Evolutionary conservation across 2,329 filamentous ascomycete species (phyloP).

Genomic region (Alternaria triticimaculans): DNA sequence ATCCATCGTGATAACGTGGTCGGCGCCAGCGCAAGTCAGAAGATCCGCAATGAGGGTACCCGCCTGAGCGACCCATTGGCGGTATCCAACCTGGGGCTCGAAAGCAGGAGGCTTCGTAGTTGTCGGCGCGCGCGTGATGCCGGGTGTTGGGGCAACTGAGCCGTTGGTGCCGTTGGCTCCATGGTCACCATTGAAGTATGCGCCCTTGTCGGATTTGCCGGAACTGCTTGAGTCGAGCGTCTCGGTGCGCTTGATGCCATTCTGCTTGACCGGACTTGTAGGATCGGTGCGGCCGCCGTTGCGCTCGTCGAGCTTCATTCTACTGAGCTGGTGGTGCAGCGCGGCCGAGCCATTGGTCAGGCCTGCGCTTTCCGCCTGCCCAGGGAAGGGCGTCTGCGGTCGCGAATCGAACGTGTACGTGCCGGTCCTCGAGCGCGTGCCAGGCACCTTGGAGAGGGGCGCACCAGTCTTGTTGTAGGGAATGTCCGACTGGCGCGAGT

Average conservation of each 20-base stretch:
- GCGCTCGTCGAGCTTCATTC: constrained; percentile 68
- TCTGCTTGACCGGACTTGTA: constrained; percentile 36
- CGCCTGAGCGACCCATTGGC: constrained; percentile 98
- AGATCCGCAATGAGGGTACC: constrained; percentile 94
- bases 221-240: constrained; percentile 42
- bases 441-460: constrained; percentile 74
- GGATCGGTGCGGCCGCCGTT: constrained; percentile 42
- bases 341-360: constrained; percentile 71
- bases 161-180: constrained; percentile 36
- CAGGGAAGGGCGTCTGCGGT: constrained; percentile 81
- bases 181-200: constrained; percentile 27
- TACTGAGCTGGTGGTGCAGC: constrained; percentile 76
- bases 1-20: constrained; percentile 98
- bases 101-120: constrained; percentile 64
- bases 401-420: constrained; percentile 88
- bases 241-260: constrained; percentile 39
- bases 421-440: constrained; percentile 53
- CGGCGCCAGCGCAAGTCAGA: constrained; percentile 91
- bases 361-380: constrained; percentile 69
- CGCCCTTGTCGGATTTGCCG: constrained; percentile 32
- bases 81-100: constrained; percentile 89
- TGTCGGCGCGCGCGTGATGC: constrained; percentile 29
- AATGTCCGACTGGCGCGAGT: constrained; percentile 93
- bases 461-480: constrained; percentile 96
- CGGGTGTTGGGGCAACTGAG: constrained; percentile 16